Conservation (phyloP, 139 green algal species). For the Micractinium sp. region DNA sequence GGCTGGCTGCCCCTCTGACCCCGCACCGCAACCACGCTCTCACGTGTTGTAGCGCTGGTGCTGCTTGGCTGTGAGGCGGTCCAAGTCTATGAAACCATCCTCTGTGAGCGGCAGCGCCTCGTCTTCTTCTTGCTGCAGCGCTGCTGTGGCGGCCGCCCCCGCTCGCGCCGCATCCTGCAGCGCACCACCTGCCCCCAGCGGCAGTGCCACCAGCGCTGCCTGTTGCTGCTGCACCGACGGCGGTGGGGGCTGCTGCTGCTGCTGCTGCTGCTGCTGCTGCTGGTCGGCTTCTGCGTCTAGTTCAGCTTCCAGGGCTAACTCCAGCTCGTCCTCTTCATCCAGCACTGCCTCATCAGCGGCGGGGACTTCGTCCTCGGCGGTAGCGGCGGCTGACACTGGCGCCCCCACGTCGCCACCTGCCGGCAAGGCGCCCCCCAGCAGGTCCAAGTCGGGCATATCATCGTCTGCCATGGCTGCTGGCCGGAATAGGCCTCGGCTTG, state of each 20-base stretch:
- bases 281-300: slow-evolving; percentile 13
- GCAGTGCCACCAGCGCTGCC: neutral
- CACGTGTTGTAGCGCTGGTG: slow-evolving; percentile 39
- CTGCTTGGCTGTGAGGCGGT: slow-evolving; percentile 41
- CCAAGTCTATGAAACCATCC: slow-evolving; percentile 42
- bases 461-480: slow-evolving; percentile 3
- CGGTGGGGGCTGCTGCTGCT: slow-evolving; percentile 5
- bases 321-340: slow-evolving; percentile 42
- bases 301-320: slow-evolving; percentile 32
- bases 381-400: neutral
- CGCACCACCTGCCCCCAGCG: neutral
- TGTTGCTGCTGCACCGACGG: neutral
- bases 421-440: neutral
- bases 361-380: neutral
- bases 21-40: neutral
- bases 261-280: neutral
- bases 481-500: too few relatives aligned
- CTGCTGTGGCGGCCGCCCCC: neutral
- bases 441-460: slow-evolving; percentile 2
- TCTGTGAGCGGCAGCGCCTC: slow-evolving; percentile 28
- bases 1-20: too few relatives aligned
- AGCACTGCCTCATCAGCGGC: neutral
- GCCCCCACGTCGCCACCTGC: neutral
- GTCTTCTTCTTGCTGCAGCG: slow-evolving; percentile 22
- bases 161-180: slow-evolving; percentile 13